Conservation (phyloP, 164 flowering plant genomes). For the Magnolia sinica region DNA sequence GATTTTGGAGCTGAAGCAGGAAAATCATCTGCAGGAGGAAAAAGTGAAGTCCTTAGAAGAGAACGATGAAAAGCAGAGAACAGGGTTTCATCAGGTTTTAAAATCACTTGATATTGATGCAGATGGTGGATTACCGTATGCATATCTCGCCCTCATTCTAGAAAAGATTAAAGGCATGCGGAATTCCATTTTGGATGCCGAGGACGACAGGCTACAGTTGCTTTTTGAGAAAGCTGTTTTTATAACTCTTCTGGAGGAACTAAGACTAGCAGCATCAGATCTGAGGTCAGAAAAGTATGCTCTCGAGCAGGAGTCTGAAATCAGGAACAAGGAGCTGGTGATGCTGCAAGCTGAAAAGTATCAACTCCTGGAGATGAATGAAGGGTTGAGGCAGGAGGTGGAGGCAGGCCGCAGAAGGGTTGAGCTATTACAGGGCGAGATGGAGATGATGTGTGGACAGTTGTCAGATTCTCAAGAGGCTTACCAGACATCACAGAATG, state of each 20-base stretch:
- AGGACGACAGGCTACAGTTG: conserved; percentile 62
- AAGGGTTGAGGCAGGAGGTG: conserved; percentile 34
- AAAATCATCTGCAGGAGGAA: conserved; percentile 62
- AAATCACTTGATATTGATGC: conserved; percentile 42
- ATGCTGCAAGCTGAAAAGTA: conserved; percentile 46
- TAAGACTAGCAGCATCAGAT: conserved; percentile 38
- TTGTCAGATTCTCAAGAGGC: conserved; percentile 32
- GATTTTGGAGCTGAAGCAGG: conserved; percentile 60
- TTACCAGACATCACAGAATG: conserved; percentile 29
- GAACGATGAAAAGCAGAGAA: conserved; percentile 51
- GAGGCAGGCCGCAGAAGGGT: conserved; percentile 27
- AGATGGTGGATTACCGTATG: conserved; percentile 20
- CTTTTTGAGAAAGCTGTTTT: conserved; percentile 66
- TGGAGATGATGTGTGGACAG: conserved; percentile 26
- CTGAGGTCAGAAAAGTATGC: conserved; percentile 32
- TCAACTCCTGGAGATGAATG: conserved; percentile 46
- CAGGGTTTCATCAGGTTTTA: conserved; percentile 47
- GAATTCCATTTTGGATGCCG: conserved; percentile 24
- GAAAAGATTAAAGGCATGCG: conserved; percentile 41
- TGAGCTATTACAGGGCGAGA: conserved; percentile 27
- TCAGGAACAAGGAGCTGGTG: conserved; percentile 25
- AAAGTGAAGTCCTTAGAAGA: conserved; percentile 57
- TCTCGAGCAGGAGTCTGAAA: conserved; percentile 33
- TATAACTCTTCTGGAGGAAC: conserved; percentile 48
- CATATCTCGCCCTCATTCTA: conserved; percentile 33